Percentiles rank a stretch among this genome's conserved stretches.
These are phyloP conservation scores for Sideroxylon spinosum DNA, from an alignment of 179 eudicot genomes.

Conservation along the genomic window DNA sequence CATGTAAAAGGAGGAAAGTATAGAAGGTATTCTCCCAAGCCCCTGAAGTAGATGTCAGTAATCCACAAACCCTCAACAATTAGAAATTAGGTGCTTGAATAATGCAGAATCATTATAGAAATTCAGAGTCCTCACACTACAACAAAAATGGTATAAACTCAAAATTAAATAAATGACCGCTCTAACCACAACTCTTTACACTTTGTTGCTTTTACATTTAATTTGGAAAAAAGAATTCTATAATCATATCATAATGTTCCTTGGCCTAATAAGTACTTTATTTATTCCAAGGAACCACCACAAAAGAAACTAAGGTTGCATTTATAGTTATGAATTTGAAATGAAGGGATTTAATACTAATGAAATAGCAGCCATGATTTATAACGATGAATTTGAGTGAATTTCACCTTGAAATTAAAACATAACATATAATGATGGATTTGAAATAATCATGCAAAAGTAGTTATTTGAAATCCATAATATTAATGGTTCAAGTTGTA, in stretches of 20 bases:
- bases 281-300: not conserved
- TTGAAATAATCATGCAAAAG: too few species aligned
- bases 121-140: not conserved
- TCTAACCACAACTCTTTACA: not conserved
- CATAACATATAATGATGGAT: too few species aligned
- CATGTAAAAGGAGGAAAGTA: not conserved
- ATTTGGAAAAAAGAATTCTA: conserved; percentile 1
- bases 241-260: not conserved
- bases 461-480: too few species aligned
- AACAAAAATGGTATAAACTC: not conserved
- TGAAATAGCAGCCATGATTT: too few species aligned
- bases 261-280: too few species aligned
- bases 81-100: not conserved
- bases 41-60: not conserved
- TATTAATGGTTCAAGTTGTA: too few species aligned
- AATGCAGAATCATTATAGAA: not conserved
- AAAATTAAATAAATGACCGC: not conserved
- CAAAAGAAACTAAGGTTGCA: too few species aligned
- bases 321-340: too few species aligned
- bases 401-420: too few species aligned
- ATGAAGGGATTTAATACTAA: too few species aligned
- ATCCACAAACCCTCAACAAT: not conserved
- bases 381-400: too few species aligned
- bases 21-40: not conserved
- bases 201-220: not conserved